Conservation (phyloP, 805 yeast species). For the Cyberlindnera veronae region DNA sequence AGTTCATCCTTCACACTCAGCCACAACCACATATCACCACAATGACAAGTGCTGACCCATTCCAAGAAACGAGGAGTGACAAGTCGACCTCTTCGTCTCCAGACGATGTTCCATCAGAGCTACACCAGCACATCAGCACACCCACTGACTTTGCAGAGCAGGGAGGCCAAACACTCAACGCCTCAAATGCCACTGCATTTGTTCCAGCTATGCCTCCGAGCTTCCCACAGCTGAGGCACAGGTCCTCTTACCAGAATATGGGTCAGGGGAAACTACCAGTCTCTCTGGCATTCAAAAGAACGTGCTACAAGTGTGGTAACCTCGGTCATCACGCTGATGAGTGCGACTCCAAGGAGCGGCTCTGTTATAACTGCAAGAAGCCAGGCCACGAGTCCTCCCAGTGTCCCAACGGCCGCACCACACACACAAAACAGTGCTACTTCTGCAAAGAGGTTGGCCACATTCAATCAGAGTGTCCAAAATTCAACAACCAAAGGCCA, state of each 20-base stretch:
- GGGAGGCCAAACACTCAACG: no score
- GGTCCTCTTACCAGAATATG: not conserved
- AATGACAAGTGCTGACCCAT: no score
- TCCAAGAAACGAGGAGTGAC: no score
- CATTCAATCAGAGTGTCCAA: conserved; percentile 29
- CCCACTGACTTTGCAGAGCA: no score
- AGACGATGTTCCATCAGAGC: no score
- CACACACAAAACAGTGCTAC: conserved; percentile 28
- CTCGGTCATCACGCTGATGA: conserved; percentile 31
- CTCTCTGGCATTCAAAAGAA: conserved; percentile 27
- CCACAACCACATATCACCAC: no score
- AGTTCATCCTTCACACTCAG: no score
- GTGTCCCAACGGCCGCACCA: conserved; percentile 24
- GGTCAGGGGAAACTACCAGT: conserved; percentile 14
- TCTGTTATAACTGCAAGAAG: conserved; percentile 31
- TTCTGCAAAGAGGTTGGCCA: conserved; percentile 30
- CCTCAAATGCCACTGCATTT: no score
- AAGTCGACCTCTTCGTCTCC: no score
- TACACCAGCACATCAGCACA: no score
- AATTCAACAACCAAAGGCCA: conserved; percentile 1
- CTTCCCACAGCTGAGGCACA: not conserved
- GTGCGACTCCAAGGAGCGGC: conserved; percentile 24
- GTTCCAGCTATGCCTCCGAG: no score
- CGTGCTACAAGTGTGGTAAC: conserved; percentile 31
- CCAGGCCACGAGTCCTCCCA: conserved; percentile 30